Evolutionary conservation across 306 rosid genomes (phyloP), one percentile per base, ranked within the genome.

Genomic region (Albizia julibrissin): DNA sequence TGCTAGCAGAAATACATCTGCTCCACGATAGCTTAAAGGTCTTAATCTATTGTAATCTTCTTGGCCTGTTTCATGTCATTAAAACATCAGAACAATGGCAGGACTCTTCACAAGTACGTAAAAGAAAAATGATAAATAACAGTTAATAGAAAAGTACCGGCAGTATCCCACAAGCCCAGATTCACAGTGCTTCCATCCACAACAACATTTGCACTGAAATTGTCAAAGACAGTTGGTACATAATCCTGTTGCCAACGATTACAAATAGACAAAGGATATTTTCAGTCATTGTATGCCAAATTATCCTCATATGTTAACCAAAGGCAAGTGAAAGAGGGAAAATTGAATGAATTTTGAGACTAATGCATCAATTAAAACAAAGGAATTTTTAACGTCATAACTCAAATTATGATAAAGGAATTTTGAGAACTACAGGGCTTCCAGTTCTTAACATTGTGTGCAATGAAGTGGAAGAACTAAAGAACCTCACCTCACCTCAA

Each of bases 141-240:
- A 22, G 46, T 0, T 21, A 34, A 77, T 74, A 65, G 33, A 74
- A 66, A 81, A 85, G 80, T 86, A 90, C 98, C 98, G 68, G 98
- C 98, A 62, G 98, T 95, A 84, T 95, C 98, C 98, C 98, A 95
- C 84, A 95, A 84, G 18, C 98, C 98, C 80, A 95, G 87, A 90
- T 95, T 95, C 75, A 95, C 97, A 47, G 98, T 95, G 89, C 87
- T 95, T 81, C 98, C 98, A 85, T 95, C 98, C 87, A 95, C 98
- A 82, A 95, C 98, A 77, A 95, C 98, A 84, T 93, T 95, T 78
- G 98, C 98, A 67, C 98, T 95, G 91, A 95, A 95, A 86, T 95
- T 95, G 88, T 95, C 98, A 81, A 95, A 95, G 76, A 95, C 98
- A 16, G 98, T 93, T 2, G 98, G 98, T 86, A 95, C 99, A 64